Conservation (phyloP, 2,329 filamentous ascomycete genomes). For the Diaporthe velutina region DNA sequence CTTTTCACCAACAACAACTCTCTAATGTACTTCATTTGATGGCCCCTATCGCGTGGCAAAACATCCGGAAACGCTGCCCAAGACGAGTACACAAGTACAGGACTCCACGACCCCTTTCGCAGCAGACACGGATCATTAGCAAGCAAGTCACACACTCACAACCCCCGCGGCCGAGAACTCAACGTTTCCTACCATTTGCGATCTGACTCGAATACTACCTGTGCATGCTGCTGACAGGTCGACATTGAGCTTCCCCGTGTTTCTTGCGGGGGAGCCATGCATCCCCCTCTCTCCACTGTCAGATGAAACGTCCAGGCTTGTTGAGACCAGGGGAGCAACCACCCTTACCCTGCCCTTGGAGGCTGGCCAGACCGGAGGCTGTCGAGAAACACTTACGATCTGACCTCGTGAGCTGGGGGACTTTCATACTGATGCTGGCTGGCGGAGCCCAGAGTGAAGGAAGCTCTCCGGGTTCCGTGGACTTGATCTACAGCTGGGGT, state of each 20-base stretch:
- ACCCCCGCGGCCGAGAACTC: not conserved
- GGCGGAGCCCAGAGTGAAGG: not conserved
- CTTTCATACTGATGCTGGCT: not conserved
- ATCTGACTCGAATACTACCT: not conserved
- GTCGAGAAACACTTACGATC: not conserved
- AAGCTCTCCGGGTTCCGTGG: not conserved
- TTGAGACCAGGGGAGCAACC: not conserved
- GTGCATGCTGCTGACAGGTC: not conserved
- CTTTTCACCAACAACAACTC: not conserved
- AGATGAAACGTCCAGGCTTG: slow-evolving; percentile 4
- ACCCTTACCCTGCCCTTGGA: not conserved
- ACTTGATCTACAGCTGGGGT: slow-evolving; percentile 11
- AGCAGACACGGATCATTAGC: not conserved
- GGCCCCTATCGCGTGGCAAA: not conserved
- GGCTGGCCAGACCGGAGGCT: not conserved
- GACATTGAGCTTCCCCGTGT: not conserved
- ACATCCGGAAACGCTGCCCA: not conserved
- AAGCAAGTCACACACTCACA: not conserved
- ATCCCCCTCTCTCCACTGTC: not conserved
- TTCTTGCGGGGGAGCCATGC: not conserved
- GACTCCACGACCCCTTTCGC: not conserved
- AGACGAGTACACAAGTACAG: not conserved
- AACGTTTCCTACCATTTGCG: not conserved
- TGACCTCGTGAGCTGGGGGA: not conserved
- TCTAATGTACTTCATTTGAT: not conserved